Evolutionary conservation across 805 yeast genomes (phyloP), one percentile per base, ranked within the genome.

Genomic region (Sugiyamaella mastotermitis): DNA sequence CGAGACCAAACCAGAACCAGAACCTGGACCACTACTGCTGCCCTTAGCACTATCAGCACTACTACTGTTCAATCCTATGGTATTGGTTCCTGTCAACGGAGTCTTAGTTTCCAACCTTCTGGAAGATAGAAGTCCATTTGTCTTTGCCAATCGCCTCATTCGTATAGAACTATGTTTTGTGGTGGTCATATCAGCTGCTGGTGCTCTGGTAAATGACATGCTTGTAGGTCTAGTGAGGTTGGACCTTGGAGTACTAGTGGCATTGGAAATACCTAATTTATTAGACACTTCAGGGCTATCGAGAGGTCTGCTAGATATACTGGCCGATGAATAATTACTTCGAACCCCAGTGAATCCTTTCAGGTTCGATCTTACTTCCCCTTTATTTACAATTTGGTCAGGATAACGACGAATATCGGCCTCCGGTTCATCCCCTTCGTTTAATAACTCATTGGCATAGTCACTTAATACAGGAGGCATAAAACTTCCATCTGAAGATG

Each of bases 391-490:
- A 43, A 13, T 51, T 24, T 41, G 45, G 17, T 45, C 43, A 15
- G 56, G 48, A 27, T 43, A 40, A 13, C 33, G 18, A 4, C 51
- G 43, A 33, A 40, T 43, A 24, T 38, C 42, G n/a, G n/a, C n/a
- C n/a, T n/a, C n/a, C n/a, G n/a, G 31, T 25, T 31, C 19, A 39
- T 27, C 15, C 35, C 28, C 17, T 31, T 31, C 33, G 24, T 16
- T 65, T 26, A 76, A 57, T 17, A 76, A 56, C 18, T 77, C 80
- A 15, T 72, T 62, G 25, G 78, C 74, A 50, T 75, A 77, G 4
- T 75, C 66, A 50, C 80, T 75, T 42, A 76, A 61, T 10, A 74
- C 75, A 2, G 83, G 83, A 1, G 81, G 81, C 31, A 70, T 63
- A 49, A 71, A 71, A 27, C 72, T 69, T 43, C 64, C 69, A 43